Base-by-base conservation (phyloP, 768 basidiomycete genomes). In the Lentinula boryana region DNA sequence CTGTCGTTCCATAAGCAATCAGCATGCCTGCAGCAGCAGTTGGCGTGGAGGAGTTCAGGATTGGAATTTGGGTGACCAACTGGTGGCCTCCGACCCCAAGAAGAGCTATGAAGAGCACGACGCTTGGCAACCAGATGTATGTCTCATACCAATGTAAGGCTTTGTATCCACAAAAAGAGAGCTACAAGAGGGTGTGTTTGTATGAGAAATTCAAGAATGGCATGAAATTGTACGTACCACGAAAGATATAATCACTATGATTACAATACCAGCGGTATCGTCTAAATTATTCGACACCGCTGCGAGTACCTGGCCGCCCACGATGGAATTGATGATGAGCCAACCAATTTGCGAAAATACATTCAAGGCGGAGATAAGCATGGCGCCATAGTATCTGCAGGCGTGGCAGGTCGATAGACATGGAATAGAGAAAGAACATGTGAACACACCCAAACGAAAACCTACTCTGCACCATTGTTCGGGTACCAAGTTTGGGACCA, bases 401-500 rank as follows among this genome's bases (percentile, higher is more conserved):
- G 4, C 5, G 4, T 13, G 9, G 31, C 4, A 31, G 12, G 33
- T 6, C 2, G 0, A 56, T 61, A 8, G 62, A 57, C 5, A 21
- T n/a, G 41, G 1, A 27, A 36, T 48, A 33, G 48, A 21, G 40
- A 36, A 16, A 56, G 12, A 44, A 56, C 13, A 44, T n/a, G 72
- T n/a, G 64, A 64, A 67, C 74, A 7, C 13, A 80, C 80, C 84
- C 84, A 64, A 84, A 83, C 58, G 73, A 52, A 68, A 84, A 86
- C 27, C 84, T 73, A 2, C 88, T 84, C 62, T 84, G 81, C 23
- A 91, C 84, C 89, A 93, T 90, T 59, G 88, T 88, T 18, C 91
- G 79, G 67, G 88, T 81, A n/a, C 92, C 92, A 0, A 89, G 75
- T 68, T 85, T 86, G 0, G 92, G 89, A 10, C 92, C 90, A 73